Evolutionary conservation across 352 stramenopile species (phyloP).

Genomic region (Phytopythium montanum): DNA sequence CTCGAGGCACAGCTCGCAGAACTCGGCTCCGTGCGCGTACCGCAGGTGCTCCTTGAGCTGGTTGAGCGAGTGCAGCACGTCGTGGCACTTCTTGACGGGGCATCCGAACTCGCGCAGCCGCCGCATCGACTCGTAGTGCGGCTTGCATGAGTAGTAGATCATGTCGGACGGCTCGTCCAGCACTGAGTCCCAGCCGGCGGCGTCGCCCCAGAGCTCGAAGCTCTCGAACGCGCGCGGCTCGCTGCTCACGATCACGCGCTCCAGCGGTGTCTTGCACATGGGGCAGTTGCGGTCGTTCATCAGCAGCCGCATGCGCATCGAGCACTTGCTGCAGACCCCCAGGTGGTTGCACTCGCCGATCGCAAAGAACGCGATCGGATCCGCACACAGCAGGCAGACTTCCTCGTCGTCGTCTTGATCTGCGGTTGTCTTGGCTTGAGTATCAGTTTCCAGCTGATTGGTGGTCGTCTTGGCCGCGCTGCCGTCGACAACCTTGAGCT

Average conservation of each 20-base stretch:
- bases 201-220: slow-evolving; percentile 78
- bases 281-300: slow-evolving; percentile 77
- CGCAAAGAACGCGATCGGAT: slow-evolving; percentile 65
- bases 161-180: slow-evolving; percentile 74
- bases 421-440: background rate
- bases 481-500: background rate
- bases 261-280: slow-evolving; percentile 74
- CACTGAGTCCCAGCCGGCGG: slow-evolving; percentile 51
- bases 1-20: slow-evolving; percentile 72
- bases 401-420: slow-evolving; percentile 36
- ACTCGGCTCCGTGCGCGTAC: slow-evolving; percentile 61
- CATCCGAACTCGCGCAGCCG: slow-evolving; percentile 62
- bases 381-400: slow-evolving; percentile 59
- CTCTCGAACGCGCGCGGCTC: slow-evolving; percentile 44
- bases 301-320: slow-evolving; percentile 75
- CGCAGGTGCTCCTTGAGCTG: slow-evolving; percentile 72
- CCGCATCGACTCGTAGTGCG: slow-evolving; percentile 55
- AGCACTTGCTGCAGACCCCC: slow-evolving; percentile 81
- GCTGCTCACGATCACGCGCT: slow-evolving; percentile 62
- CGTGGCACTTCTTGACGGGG: slow-evolving; percentile 55
- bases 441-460: background rate
- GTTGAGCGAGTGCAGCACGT: slow-evolving; percentile 42
- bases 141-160: slow-evolving; percentile 67
- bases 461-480: background rate
- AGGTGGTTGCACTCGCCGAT: slow-evolving; percentile 78